These are phyloP conservation scores for Mucor saturninus DNA, from an alignment of 371 early-diverging fungal species.

Conservation along the genomic window DNA sequence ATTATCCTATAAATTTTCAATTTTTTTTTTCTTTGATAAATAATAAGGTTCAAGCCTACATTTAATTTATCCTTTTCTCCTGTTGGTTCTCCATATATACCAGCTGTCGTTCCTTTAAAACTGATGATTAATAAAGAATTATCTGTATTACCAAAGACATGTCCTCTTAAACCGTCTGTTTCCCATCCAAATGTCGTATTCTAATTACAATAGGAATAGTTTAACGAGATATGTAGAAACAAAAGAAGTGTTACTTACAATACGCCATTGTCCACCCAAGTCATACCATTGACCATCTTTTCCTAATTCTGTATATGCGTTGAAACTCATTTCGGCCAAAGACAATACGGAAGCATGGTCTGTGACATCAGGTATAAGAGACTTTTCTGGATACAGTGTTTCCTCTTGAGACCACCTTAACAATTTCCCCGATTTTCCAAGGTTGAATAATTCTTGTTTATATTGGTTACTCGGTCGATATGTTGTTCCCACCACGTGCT, in stretches of 20 bases:
- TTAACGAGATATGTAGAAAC: not conserved
- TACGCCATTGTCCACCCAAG: conserved; percentile 71
- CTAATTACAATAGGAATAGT: conserved; percentile 33
- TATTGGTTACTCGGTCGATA: conserved; percentile 1
- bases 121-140: conserved; percentile 79
- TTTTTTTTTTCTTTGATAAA: not conserved
- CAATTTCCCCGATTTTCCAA: not conserved
- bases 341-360: conserved; percentile 72
- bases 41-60: conserved; percentile 41
- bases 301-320: conserved; percentile 69
- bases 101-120: conserved; percentile 90
- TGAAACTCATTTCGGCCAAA: conserved; percentile 78
- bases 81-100: conserved; percentile 76
- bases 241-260: conserved; percentile 46
- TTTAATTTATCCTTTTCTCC: conserved; percentile 83
- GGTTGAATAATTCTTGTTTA: not conserved
- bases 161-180: conserved; percentile 84
- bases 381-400: not conserved
- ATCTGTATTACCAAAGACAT: conserved; percentile 78
- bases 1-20: conserved; percentile 71
- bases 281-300: conserved; percentile 72
- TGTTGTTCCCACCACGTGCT: not conserved
- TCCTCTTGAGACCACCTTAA: not conserved
- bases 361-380: conserved; percentile 68
- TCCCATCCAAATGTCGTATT: conserved; percentile 88